Base-by-base conservation (phyloP, 2,329 filamentous ascomycete genomes). In the Neofusicoccum cordaticola region DNA sequence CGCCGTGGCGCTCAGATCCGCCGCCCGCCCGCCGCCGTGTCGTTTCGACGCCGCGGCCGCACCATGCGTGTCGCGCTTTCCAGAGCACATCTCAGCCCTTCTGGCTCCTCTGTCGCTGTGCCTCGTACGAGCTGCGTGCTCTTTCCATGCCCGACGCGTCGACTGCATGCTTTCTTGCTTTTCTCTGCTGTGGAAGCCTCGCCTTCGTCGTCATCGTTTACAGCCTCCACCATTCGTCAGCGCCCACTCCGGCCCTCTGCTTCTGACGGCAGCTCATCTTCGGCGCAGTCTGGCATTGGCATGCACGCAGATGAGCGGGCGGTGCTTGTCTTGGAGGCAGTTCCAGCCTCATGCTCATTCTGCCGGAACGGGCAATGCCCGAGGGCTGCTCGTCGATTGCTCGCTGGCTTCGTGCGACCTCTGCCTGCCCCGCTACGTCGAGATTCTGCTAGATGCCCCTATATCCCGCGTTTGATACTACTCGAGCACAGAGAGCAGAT, bases 141-240 rank as follows among this genome's bases (percentile, higher is more conserved):
- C n/a, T 4, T n/a, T n/a, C 13, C 2, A 42, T 17, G 27, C 42
- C 61, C 61, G 61, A 63, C 50, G 47, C 45, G 9, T 51, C 17
- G n/a, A 41, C 12, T 9, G n/a, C 57, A 27, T 45, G 31, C 27
- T 50, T 62, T n/a, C 27, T 35, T 57, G 39, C 53, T 57, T 57
- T 57, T 57, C 8, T 34, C 39, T 57, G 22, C n/a, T 12, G 50
- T 39, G 50, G 19, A 19, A 3, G 52, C 52, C n/a, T 58, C 58
- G 44, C 58, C 42, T 52, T 42, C 47, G 45, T 60, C 56, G 56
- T 60, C 56, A 60, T 60, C 56, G 39, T 37, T 44, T 37, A 60
- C 47, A 60, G 56, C 56, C 42, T 60, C 56, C 56, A 60, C 56
- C 27, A 22, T 45, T 47, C 56, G 56, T 60, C 56, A 60, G 22